Evolutionary conservation across 805 yeast genomes (phyloP).

Genomic region (Vanderwaltozyma yarrowii): DNA sequence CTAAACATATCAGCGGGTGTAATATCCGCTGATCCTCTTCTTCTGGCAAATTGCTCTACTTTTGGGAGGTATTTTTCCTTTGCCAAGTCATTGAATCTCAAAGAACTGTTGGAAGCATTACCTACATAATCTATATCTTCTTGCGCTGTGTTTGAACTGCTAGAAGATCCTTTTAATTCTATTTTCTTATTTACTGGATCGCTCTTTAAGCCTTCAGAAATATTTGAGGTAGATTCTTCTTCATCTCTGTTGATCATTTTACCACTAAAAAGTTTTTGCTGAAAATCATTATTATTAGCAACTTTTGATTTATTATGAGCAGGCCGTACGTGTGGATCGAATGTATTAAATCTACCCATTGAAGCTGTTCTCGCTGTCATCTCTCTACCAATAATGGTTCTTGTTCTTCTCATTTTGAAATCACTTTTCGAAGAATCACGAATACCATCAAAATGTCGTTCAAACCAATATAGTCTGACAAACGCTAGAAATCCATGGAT

Average conservation of each 20-base stretch:
- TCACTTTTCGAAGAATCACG: conserved; percentile 67
- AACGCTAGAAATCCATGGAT: conserved; percentile 73
- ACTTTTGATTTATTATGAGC: too few relatives aligned
- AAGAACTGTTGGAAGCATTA: neutral
- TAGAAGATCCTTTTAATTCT: conserved; percentile 3
- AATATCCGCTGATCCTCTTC: conserved; percentile 36
- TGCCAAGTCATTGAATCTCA: too few relatives aligned
- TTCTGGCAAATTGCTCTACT: conserved; percentile 25
- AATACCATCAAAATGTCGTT: conserved; percentile 75
- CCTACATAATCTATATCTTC: neutral
- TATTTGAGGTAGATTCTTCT: conserved; percentile 2
- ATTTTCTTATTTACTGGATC: neutral
- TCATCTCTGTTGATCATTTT: conserved; percentile 27
- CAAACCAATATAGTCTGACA: conserved; percentile 81
- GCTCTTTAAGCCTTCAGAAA: too few relatives aligned
- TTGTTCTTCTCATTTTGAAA: conserved; percentile 69
- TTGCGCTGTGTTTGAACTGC: conserved; percentile 7
- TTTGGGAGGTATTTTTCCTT: neutral
- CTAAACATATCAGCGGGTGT: conserved; percentile 77
- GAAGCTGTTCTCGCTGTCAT: conserved; percentile 20
- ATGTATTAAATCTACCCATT: conserved; percentile 1
- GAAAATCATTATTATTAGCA: conserved; percentile 17
- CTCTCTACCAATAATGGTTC: conserved; percentile 27
- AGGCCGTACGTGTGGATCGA: neutral
- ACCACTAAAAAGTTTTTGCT: conserved; percentile 29